These are phyloP conservation scores for Plasmodiophora brassicae DNA, from an alignment of 208 protist genomes.

Conservation along the genomic window DNA sequence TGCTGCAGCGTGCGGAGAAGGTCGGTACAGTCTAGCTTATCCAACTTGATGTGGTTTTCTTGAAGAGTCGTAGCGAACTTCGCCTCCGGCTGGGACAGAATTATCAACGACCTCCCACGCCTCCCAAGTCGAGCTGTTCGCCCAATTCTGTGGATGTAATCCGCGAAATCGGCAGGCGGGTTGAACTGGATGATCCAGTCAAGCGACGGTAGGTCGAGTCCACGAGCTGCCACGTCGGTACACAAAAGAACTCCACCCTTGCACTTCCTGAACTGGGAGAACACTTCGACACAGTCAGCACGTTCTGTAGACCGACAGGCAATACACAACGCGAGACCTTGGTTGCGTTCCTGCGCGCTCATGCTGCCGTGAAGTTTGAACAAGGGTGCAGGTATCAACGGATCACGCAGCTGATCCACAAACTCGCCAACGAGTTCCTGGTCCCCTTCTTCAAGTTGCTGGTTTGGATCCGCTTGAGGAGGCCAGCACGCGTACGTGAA, in stretches of 20 bases:
- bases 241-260: slow-evolving; percentile 82
- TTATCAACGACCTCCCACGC: not conserved
- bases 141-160: slow-evolving; percentile 92
- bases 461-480: not conserved
- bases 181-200: slow-evolving; percentile 96
- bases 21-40: not conserved
- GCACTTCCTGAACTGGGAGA: slow-evolving; percentile 75
- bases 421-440: not conserved
- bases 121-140: slow-evolving; percentile 83
- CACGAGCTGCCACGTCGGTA: slow-evolving; percentile 76
- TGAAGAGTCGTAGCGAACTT: not conserved
- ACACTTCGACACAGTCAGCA: slow-evolving; percentile 78
- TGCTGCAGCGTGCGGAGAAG: not conserved
- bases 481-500: slow-evolving; percentile 39
- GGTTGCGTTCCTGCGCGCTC: not conserved
- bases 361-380: slow-evolving; percentile 30
- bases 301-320: slow-evolving; percentile 85
- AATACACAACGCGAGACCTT: not conserved
- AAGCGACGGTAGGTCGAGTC: slow-evolving; percentile 82
- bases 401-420: not conserved
- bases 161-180: slow-evolving; percentile 81
- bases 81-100: not conserved
- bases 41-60: not conserved
- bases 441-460: not conserved
- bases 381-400: slow-evolving; percentile 2